A percentile compares a stretch with the other conserved stretches of the same genome.
Evolutionary conservation across 2,329 filamentous ascomycete species (phyloP).

Genomic region (Onygenales sp.): DNA sequence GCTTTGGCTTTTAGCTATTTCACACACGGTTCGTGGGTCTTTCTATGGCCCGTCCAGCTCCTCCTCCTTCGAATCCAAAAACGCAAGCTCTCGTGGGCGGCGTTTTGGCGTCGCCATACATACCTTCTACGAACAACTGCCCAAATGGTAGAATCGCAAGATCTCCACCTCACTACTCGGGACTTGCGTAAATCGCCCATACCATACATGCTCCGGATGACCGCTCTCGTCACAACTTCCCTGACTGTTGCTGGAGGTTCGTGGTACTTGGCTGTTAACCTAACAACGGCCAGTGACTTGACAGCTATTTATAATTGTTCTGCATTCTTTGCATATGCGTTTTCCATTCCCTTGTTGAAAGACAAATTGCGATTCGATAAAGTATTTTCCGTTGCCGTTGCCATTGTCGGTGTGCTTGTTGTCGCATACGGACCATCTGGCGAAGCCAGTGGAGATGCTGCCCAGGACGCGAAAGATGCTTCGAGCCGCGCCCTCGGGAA

Average conservation of each 20-base stretch:
- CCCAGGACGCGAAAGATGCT: conserved; percentile 38
- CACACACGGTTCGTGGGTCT: conserved; percentile 86
- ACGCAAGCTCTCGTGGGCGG: conserved; percentile 65
- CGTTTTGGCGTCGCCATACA: conserved; percentile 73
- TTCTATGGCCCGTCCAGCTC: conserved; percentile 82
- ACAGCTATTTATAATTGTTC: conserved; percentile 99
- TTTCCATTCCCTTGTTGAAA: conserved; percentile 79
- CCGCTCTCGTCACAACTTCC: conserved; percentile 70
- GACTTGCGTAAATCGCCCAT: conserved; percentile 41
- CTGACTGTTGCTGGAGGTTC: conserved; percentile 84
- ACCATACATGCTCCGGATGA: conserved; percentile 70
- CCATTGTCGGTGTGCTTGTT: conserved; percentile 82
- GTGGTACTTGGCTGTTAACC: conserved; percentile 91
- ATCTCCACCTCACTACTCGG: conserved; percentile 51
- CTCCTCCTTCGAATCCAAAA: conserved; percentile 71
- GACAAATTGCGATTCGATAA: conserved; percentile 81
- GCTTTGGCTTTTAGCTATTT: conserved; percentile 49
- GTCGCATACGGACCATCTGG: conserved; percentile 82
- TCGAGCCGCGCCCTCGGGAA: conserved; percentile 72
- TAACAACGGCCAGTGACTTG: conserved; percentile 86
- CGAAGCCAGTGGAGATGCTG: conserved; percentile 38
- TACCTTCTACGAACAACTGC: conserved; percentile 56
- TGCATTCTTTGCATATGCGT: conserved; percentile 96
- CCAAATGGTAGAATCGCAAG: conserved; percentile 77
- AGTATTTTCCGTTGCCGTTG: conserved; percentile 73